These are phyloP conservation scores for Colletotrichum sidae DNA, from an alignment of 2,329 filamentous ascomycete genomes.

Conservation along the genomic window DNA sequence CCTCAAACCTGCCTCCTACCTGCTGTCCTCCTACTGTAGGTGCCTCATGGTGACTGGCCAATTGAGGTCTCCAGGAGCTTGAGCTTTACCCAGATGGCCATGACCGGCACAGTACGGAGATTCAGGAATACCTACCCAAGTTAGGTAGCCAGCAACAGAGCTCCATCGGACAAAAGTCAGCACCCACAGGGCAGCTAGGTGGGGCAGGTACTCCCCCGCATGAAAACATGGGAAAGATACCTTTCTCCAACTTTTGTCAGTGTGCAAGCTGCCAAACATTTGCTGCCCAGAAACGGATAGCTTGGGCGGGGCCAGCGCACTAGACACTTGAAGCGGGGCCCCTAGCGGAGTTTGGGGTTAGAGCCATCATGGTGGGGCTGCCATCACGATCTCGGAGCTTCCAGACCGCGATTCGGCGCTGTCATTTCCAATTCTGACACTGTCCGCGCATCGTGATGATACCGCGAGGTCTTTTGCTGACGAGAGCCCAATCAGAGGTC, in stretches of 20 bases:
- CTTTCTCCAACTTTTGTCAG: not conserved
- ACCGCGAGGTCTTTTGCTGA: not conserved
- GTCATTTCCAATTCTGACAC: slow-evolving; percentile 5
- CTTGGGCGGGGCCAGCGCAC: slow-evolving; percentile 27
- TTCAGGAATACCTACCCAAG: no score
- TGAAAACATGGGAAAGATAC: slow-evolving; percentile 28
- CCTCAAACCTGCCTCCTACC: no score
- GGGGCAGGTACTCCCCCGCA: slow-evolving; percentile 12
- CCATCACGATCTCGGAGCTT: slow-evolving; percentile 33
- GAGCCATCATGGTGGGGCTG: slow-evolving; percentile 11
- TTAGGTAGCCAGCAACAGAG: no score
- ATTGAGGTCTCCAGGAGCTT: no score
- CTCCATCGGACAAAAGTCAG: slow-evolving; percentile 7
- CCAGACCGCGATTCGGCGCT: slow-evolving; percentile 25
- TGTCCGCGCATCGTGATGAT: slow-evolving; percentile 21
- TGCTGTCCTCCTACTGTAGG: no score
- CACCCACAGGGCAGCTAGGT: not conserved
- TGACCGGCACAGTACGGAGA: no score
- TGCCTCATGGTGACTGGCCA: no score
- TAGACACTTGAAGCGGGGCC: not conserved
- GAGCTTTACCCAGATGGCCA: no score
- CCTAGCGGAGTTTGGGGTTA: slow-evolving; percentile 20
- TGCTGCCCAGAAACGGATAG: slow-evolving; percentile 27
- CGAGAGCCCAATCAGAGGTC: not conserved
- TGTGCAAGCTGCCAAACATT: slow-evolving; percentile 11